Base-by-base conservation (phyloP, 139 green algal species). In the Closterium sp. region DNA sequence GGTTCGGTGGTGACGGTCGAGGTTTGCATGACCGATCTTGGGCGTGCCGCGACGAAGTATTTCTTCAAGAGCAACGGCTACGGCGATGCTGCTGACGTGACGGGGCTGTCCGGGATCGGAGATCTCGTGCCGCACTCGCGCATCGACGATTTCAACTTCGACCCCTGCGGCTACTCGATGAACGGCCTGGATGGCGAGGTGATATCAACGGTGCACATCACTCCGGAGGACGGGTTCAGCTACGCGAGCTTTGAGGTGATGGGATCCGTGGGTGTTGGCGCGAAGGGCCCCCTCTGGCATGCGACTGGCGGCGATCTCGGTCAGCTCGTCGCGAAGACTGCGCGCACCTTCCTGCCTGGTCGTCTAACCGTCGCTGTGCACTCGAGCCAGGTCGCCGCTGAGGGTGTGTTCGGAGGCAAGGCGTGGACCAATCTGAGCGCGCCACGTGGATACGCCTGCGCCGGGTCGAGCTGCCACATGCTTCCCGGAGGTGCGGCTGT, bases 131-230 rank as follows among this genome's bases (percentile, higher is more conserved):
- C 96, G 4, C 64, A 87, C 21, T 96, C 96, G 0, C 86, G 96
- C 28, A 97, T 99, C 38, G 98, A 99, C 92, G 98, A 98, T 94
- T 99, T 98, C 89, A 96, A 99, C 10, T 99, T 99, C 94, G 97
- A 99, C 94, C 98, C 98, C 9, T 99, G 98, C 95, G 98, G 98
- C 81, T 99, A 99, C 97, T 97, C 95, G 84, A 99, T 99, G 97
- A 99, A 99, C 91, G 96, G 96, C 84, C 95, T 99, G 16, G 66
- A 94, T 33, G 96, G 89, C 10, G 90, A n/a, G 4, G 95, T 95
- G 33, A 97, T 97, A 93, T 97, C 97, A 76, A 99, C 98, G 76
- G 98, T 99, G 88, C 98, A 99, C 94, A 97, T 99, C 94, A 99
- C 98, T 0, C 98, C 98, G 0, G 98, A 99, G 95, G 95, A 96